phyloP scores from a whole-genome alignment of 768 basidiomycete species.

The Russula virescens region DNA sequence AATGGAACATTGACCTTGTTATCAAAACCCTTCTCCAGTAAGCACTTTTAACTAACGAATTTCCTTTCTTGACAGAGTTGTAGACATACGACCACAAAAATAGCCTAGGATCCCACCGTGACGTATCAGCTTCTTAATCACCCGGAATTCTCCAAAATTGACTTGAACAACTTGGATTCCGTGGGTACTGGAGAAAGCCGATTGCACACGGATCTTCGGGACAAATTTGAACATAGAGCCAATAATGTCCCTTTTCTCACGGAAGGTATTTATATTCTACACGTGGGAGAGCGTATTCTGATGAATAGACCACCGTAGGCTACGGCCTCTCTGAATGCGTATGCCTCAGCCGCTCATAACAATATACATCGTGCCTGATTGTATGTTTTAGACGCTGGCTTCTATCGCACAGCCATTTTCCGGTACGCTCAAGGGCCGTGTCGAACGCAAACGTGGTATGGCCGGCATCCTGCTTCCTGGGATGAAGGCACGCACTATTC shows the following conservation, averaged over 20 bases:
- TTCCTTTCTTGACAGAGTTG: background rate
- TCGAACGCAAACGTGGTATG: conserved; percentile 34
- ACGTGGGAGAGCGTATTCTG: background rate
- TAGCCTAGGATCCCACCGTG: conserved; percentile 2
- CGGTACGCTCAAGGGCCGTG: conserved; percentile 1
- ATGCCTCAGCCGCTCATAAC: background rate
- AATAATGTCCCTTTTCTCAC: background rate
- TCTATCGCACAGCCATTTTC: conserved; percentile 10
- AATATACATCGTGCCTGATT: background rate
- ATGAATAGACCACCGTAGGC: conserved; percentile 33
- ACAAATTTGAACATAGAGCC: background rate
- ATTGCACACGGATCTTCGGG: background rate
- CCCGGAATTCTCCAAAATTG: conserved; percentile 1
- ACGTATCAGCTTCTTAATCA: conserved; percentile 11
- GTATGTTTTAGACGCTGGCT: background rate
- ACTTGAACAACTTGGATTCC: conserved; percentile 4
- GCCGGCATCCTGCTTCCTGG: conserved; percentile 58
- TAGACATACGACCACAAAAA: background rate
- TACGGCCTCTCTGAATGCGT: conserved; percentile 42
- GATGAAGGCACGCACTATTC: conserved; percentile 51
- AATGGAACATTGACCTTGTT: background rate
- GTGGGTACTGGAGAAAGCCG: background rate
- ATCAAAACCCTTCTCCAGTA: background rate
- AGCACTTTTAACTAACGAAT: background rate
- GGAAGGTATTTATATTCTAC: background rate